phyloP scores from a whole-genome alignment of 208 protist genomes.

The Blechomonas ayalai region DNA sequence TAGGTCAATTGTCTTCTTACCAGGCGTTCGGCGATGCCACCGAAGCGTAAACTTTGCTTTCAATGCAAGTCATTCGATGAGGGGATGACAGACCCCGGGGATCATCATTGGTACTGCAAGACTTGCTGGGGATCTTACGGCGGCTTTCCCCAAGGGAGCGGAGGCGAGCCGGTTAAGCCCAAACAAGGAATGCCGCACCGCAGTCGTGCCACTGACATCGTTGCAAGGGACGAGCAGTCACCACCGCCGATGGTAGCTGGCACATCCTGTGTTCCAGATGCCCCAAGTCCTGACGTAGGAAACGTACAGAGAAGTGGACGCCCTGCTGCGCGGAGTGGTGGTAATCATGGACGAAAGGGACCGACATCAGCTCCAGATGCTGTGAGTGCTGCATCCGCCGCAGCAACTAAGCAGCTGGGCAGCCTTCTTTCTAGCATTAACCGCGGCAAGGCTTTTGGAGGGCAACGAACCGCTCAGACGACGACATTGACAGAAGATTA shows the following conservation, averaged over 20 bases:
- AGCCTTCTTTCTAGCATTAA: constrained; percentile 24
- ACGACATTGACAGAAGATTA: constrained; percentile 29
- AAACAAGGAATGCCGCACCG: too few species aligned
- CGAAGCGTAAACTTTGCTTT: constrained; percentile 27
- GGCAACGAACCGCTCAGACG: neutral
- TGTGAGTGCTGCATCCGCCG: constrained; percentile 18
- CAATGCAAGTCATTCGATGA: constrained; percentile 57
- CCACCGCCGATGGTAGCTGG: neutral
- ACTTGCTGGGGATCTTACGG: constrained; percentile 43
- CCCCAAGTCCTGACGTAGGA: too few species aligned
- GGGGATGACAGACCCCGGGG: constrained; percentile 24
- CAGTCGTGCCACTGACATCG: neutral
- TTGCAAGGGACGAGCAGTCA: neutral
- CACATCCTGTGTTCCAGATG: neutral
- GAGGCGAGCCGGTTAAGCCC: too few species aligned
- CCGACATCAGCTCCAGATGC: too few species aligned
- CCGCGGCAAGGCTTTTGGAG: constrained; percentile 15
- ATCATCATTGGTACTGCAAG: constrained; percentile 56
- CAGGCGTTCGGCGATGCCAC: constrained; percentile 5
- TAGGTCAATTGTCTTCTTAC: neutral
- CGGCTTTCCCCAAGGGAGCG: too few species aligned
- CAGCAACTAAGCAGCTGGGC: constrained; percentile 25
- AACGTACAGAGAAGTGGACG: too few species aligned
- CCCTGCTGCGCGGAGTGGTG: too few species aligned
- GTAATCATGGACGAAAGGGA: too few species aligned